Conservation (phyloP, 169 alveolate species). For the Babesia bigemina region DNA sequence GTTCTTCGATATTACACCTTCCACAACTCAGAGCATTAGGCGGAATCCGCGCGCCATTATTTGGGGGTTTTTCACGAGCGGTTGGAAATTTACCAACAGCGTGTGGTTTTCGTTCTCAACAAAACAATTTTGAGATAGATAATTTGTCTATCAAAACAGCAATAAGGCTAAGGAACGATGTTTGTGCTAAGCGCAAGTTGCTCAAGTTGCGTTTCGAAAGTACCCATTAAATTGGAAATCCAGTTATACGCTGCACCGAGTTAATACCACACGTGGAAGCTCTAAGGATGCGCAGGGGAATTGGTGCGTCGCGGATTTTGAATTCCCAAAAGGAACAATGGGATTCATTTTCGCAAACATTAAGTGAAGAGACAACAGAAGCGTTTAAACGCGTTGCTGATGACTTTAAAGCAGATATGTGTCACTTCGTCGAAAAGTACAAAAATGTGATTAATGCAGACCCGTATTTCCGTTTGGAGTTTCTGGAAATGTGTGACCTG, state of each 20-base stretch:
- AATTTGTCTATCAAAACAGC: not conserved
- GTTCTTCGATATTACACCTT: conserved; percentile 49
- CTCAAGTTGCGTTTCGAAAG: conserved; percentile 28
- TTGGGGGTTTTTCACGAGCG: conserved; percentile 51
- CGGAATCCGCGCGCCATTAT: conserved; percentile 40
- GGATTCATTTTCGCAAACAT: conserved; percentile 17
- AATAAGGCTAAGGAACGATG: not conserved
- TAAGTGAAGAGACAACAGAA: conserved; percentile 23
- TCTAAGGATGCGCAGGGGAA: conserved; percentile 45
- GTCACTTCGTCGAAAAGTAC: conserved; percentile 26
- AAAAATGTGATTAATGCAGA: conserved; percentile 30
- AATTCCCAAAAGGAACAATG: conserved; percentile 11
- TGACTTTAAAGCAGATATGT: conserved; percentile 30
- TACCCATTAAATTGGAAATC: not conserved
- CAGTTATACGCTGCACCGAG: not conserved
- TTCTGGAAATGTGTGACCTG: conserved; percentile 52
- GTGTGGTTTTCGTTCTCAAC: conserved; percentile 63
- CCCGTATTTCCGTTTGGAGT: conserved; percentile 46
- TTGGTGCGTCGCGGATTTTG: conserved; percentile 41
- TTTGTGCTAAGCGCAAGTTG: conserved; percentile 7
- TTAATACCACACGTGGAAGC: not conserved
- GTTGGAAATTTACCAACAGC: conserved; percentile 46
- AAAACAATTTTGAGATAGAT: conserved; percentile 52
- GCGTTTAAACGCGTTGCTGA: conserved; percentile 13
- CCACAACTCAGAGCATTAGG: conserved; percentile 68